A percentile compares a stretch with the other conserved stretches of the same genome.
Conservation (phyloP, 2,329 filamentous ascomycete species). For the Dichotomopilus funicola region DNA sequence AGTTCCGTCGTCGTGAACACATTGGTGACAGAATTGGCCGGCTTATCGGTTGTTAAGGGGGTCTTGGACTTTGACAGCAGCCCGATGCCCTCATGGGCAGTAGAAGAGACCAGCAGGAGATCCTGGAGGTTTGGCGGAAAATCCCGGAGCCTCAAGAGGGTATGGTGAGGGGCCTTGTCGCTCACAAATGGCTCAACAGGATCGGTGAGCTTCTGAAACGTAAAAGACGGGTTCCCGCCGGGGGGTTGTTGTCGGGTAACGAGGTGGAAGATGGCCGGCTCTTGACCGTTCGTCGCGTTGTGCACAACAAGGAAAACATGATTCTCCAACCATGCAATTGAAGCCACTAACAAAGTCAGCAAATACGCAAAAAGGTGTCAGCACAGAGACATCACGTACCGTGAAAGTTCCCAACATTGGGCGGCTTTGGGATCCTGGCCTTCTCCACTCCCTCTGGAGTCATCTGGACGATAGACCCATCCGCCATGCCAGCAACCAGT, state of each 20-base stretch:
- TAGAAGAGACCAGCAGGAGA: conserved; percentile 74
- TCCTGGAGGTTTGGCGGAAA: conserved; percentile 79
- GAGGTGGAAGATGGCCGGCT: conserved; percentile 69
- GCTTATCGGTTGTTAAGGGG: conserved; percentile 55
- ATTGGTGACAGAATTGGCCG: conserved; percentile 53
- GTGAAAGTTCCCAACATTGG: conserved; percentile 59
- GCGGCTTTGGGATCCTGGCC: conserved; percentile 71
- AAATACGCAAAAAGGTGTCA: not conserved
- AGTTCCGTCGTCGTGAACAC: conserved; percentile 69
- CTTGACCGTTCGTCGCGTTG: conserved; percentile 55
- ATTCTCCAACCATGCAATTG: conserved; percentile 83
- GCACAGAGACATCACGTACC: conserved; percentile 42
- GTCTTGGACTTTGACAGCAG: conserved; percentile 68
- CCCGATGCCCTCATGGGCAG: conserved; percentile 71
- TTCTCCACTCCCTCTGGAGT: conserved; percentile 72
- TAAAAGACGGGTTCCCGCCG: conserved; percentile 46
- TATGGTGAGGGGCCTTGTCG: conserved; percentile 66
- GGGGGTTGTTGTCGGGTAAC: conserved; percentile 60
- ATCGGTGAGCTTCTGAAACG: conserved; percentile 67
- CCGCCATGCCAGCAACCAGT: conserved; percentile 73
- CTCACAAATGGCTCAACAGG: conserved; percentile 67
- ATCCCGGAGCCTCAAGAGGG: conserved; percentile 67
- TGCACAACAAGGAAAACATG: conserved; percentile 76
- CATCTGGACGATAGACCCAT: conserved; percentile 78
- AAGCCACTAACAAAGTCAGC: conserved; percentile 49